These are phyloP conservation scores for Alloascoidea africana DNA, from an alignment of 805 yeast genomes.

Conservation along the genomic window DNA sequence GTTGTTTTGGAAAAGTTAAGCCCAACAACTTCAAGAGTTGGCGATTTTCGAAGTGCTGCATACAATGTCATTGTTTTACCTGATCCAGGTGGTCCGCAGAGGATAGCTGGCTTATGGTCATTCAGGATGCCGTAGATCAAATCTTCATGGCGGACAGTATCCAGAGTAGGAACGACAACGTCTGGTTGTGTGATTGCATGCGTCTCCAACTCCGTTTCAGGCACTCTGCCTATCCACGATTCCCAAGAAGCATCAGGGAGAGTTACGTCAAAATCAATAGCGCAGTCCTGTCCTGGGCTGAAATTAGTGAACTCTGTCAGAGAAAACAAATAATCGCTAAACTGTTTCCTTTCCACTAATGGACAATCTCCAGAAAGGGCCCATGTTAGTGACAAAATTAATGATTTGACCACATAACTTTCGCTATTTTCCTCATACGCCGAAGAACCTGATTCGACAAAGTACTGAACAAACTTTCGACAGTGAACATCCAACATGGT, in stretches of 20 bases:
- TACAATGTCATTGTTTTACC: slow-evolving; percentile 90
- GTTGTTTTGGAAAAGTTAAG: slow-evolving; percentile 79
- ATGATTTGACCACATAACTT: slow-evolving; percentile 9
- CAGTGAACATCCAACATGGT: slow-evolving; percentile 24
- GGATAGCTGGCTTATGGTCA: slow-evolving; percentile 42
- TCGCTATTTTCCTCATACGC: slow-evolving; percentile 13
- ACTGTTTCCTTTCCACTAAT: slow-evolving; percentile 20
- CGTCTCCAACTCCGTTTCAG: slow-evolving; percentile 32
- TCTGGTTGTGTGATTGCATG: slow-evolving; percentile 46
- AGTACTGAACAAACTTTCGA: slow-evolving; percentile 13
- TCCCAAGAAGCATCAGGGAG: slow-evolving; percentile 33
- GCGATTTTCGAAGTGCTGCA: slow-evolving; percentile 44
- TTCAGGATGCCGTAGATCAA: slow-evolving; percentile 40
- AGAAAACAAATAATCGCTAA: slow-evolving; percentile 18
- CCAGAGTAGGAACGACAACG: slow-evolving; percentile 62
- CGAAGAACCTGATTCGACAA: slow-evolving; percentile 12
- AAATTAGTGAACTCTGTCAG: slow-evolving; percentile 11
- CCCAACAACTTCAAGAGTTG: slow-evolving; percentile 43
- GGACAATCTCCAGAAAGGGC: slow-evolving; percentile 46
- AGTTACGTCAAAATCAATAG: slow-evolving; percentile 28
- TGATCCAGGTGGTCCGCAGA: slow-evolving; percentile 96
- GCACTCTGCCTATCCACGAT: slow-evolving; percentile 24
- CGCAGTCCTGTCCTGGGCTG: slow-evolving; percentile 8
- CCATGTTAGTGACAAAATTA: slow-evolving; percentile 35
- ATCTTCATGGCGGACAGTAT: slow-evolving; percentile 54